A percentile compares a stretch with the other conserved stretches of the same genome.
Conservation (phyloP, 768 basidiomycete genomes). For the Boletus bicolor region DNA sequence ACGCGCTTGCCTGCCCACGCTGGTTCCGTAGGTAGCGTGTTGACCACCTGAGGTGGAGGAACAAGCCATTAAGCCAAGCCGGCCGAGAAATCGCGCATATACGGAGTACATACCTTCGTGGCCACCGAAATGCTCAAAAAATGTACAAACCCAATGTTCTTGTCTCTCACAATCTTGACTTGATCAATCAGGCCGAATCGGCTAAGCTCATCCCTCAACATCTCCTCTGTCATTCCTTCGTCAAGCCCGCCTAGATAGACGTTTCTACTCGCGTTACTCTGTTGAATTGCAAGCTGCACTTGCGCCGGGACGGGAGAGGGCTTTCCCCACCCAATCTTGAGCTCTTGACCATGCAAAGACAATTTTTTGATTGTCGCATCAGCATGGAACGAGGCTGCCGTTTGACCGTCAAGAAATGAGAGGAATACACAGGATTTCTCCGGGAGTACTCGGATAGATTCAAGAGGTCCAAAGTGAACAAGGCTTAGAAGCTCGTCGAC, state of each 20-base stretch:
- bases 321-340: constrained; percentile 99
- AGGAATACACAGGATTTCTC: constrained; percentile 98
- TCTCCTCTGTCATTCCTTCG: constrained; percentile 86
- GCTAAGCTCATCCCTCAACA: constrained; percentile 85
- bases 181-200: constrained; percentile 97
- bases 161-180: constrained; percentile 98
- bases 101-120: constrained; percentile 67
- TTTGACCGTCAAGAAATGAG: constrained; percentile 91
- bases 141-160: constrained; percentile 99
- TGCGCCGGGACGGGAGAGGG: constrained; percentile 83
- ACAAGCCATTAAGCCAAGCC: background rate
- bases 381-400: constrained; percentile 95
- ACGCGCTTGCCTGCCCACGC: constrained; percentile 95
- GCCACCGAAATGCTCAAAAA: constrained; percentile 94
- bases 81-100: background rate
- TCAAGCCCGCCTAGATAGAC: constrained; percentile 96
- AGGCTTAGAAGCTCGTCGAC: constrained; percentile 98
- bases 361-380: constrained; percentile 96
- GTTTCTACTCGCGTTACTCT: constrained; percentile 91
- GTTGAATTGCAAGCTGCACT: constrained; percentile 83
- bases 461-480: constrained; percentile 96
- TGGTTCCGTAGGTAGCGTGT: constrained; percentile 86
- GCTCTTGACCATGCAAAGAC: constrained; percentile 88
- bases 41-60: constrained; percentile 68
- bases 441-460: constrained; percentile 89